Evolutionary conservation across 2,329 filamentous ascomycete species (phyloP), one percentile per base, ranked within the genome.

Genomic region (Thielaviopsis euricoi): DNA sequence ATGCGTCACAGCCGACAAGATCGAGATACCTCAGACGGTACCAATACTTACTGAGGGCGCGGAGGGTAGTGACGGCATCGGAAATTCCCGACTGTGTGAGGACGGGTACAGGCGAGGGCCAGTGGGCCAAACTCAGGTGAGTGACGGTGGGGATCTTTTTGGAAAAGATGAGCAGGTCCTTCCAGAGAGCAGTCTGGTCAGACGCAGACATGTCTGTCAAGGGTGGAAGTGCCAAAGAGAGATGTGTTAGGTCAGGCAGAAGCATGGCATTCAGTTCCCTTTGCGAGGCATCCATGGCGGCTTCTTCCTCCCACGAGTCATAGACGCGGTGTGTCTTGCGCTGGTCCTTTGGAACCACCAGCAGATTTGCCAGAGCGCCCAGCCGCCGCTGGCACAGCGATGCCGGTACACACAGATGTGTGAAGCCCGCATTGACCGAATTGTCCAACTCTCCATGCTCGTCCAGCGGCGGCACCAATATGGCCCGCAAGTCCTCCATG

Each of bases 291-390:
- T 43, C 33, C 3, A 6, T 55, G 22, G 46, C 19, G 3, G 43
- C 53, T 10, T 26, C 53, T 22, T 55, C 53, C 46, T 55, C 53
- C 53, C 53, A 55, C 6, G 53, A 55, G 7, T 55, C 53, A 40
- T 23, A 48, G 15, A 43, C 21, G 6, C 26, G n/a, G 6, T 15
- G 12, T 9, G 37, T 33, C 15, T 48, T 55, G 13, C 53, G 53
- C 40, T 46, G 19, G 6, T 19, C 17, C n/a, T 55, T 40, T 3
- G 53, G 40, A 13, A 55, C 46, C 19, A 55, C 22, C 22, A 55
- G 37, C n/a, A 46, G n/a, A 25, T 40, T 55, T 15, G 12, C 33
- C 53, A 55, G 53, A 9, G 40, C 37, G 23, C 33, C 22, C 12
- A 43, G 53, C 7, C 25, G n/a, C 37, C 46, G n/a, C 37, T 40